Evolutionary conservation across 169 alveolate species (phyloP), one percentile per base, ranked within the genome.

Genomic region (Toxoplasma gondii): DNA sequence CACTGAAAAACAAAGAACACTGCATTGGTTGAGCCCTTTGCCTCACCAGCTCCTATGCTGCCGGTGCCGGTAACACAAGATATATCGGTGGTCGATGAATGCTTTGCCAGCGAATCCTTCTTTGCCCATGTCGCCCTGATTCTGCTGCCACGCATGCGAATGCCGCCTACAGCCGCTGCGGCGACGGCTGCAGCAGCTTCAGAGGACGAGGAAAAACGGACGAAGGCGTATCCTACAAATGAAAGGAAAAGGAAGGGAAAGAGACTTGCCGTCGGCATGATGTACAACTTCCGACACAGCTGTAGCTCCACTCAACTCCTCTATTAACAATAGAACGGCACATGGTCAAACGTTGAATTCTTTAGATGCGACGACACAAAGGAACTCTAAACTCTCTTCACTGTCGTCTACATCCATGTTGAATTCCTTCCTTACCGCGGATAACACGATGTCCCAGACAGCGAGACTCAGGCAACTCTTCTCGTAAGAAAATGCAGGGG

Each of bases 41-140:
- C 74, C 74, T 64, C 74, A 64, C 74, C 74, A 10, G 34, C 22
- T 4, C 74, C 74, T 1, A 64, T 16, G 22, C 34, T 27, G 74
- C 74, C 74, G 29, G 7, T 64, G 34, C 74, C 4, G 74, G 7
- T 64, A 27, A 27, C 74, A 27, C 24, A 64, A 27, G n/a, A 16
- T 7, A 31, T 1, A 27, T 64, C n/a, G 74, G 74, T 64, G 74
- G n/a, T 31, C 24, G 9, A 1, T 24, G 93, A 67, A 53, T 49
- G 95, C 88, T 95, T 95, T 22, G 97, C 93, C 45, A 94, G 91
- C 17, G 97, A 96, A 83, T 96, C 97, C 92, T 96, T 96, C 88
- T 93, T 93, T 45, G 97, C 97, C 97, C 97, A 96, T 5, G 96
- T 94, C 7, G 97, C 97, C 36, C 97, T 43, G 34, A 96, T 95